Conservation (phyloP, 192 early-diverging fungal genomes). For the Nowakowskiella sp. region DNA sequence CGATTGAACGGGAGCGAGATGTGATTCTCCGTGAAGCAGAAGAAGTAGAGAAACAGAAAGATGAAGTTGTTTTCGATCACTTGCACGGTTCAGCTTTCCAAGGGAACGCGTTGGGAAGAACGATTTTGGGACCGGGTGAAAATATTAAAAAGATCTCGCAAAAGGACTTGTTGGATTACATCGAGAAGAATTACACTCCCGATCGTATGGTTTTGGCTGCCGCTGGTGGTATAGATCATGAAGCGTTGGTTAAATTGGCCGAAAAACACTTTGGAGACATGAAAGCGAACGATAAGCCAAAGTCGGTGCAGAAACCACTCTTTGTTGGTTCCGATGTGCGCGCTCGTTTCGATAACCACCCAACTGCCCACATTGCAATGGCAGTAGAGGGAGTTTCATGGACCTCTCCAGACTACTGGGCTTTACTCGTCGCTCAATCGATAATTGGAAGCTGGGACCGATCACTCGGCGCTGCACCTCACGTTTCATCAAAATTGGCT, state of each 20-base stretch:
- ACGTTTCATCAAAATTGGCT: conserved; percentile 81
- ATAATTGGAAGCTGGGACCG: conserved; percentile 97
- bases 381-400: conserved; percentile 95
- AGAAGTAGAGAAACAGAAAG: conserved; percentile 77
- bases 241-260: conserved; percentile 83
- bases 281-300: conserved; percentile 40
- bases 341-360: conserved; percentile 79
- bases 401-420: conserved; percentile 92
- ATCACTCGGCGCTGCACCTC: conserved; percentile 77
- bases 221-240: conserved; percentile 85
- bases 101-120: conserved; percentile 76
- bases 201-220: conserved; percentile 91
- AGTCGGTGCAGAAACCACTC: conserved; percentile 49
- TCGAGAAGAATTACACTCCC: conserved; percentile 89
- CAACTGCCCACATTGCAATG: conserved; percentile 91
- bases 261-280: conserved; percentile 85
- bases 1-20: conserved; percentile 95
- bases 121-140: conserved; percentile 88
- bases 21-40: conserved; percentile 95
- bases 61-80: conserved; percentile 99
- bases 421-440: conserved; percentile 88
- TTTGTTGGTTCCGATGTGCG: conserved; percentile 90
- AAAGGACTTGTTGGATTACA: conserved; percentile 80
- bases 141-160: conserved; percentile 88
- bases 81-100: conserved; percentile 94